Conservation (phyloP, 2,329 filamentous ascomycete genomes). For the Helicocarpus griseus region DNA sequence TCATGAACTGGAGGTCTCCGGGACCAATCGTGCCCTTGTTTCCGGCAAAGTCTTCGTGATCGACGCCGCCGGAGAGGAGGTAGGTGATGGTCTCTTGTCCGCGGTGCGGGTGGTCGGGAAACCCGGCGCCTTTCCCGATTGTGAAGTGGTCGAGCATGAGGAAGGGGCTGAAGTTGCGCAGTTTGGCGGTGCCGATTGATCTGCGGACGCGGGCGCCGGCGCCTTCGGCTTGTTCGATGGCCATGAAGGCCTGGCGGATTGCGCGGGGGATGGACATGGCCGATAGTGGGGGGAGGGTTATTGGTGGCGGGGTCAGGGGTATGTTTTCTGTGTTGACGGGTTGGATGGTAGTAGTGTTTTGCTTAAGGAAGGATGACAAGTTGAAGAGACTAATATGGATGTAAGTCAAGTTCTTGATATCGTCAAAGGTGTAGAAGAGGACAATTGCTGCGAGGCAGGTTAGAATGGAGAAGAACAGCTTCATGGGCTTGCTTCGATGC, state of each 20-base stretch:
- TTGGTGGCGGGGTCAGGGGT: constrained; percentile 6
- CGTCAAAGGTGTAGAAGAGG: constrained; percentile 17
- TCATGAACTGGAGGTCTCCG: constrained; percentile 98
- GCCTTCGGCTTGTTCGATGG: constrained; percentile 77
- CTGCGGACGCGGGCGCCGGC: constrained; percentile 78
- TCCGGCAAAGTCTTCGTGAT: constrained; percentile 88
- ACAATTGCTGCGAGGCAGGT: constrained; percentile 29
- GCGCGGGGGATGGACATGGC: constrained; percentile 61
- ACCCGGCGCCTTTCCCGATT: constrained; percentile 69
- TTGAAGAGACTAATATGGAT: constrained; percentile 11
- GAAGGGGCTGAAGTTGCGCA: constrained; percentile 84
- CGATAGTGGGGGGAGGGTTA: not conserved
- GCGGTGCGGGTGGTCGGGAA: constrained; percentile 76
- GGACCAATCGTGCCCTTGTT: constrained; percentile 72
- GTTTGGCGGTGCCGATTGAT: constrained; percentile 71
- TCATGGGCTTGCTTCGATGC: constrained; percentile 21
- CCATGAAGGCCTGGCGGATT: constrained; percentile 75
- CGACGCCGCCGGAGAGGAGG: constrained; percentile 71
- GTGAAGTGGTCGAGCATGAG: constrained; percentile 94
- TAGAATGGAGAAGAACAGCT: constrained; percentile 25
- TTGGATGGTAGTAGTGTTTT: constrained; percentile 5
- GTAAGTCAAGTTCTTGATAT: constrained; percentile 11
- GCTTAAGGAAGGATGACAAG: constrained; percentile 13
- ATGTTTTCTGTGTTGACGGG: constrained; percentile 1
- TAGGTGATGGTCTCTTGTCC: constrained; percentile 90